phyloP scores from a whole-genome alignment of 2,329 filamentous ascomycete genomes.

The Xylariaceae sp. region DNA sequence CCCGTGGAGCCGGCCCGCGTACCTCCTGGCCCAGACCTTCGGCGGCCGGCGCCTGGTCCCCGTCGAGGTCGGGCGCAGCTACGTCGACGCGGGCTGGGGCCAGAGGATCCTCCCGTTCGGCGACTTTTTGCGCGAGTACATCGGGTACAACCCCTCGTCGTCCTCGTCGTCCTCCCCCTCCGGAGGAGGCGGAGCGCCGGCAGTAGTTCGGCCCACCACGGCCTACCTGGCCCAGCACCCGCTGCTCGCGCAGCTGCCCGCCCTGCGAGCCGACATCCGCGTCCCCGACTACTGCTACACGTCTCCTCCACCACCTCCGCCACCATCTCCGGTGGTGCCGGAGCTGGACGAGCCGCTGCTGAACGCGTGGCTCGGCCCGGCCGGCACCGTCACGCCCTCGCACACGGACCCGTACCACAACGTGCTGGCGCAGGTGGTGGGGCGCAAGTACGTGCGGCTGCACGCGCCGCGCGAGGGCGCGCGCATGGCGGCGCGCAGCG shows the following conservation, averaged over 20 bases:
- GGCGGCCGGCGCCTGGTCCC: conserved; percentile 74
- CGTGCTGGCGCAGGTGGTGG: conserved; percentile 80
- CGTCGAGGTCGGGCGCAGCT: conserved; percentile 78
- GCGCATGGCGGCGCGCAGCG: conserved; percentile 52
- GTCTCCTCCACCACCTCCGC: conserved; percentile 50
- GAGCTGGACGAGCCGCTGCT: conserved; percentile 55
- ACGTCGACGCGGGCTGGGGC: conserved; percentile 78
- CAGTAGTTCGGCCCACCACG: too few species aligned
- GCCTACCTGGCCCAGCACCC: conserved; percentile 92
- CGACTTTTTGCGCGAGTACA: conserved; percentile 58
- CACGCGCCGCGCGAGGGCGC: conserved; percentile 61
- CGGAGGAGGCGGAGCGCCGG: neutral
- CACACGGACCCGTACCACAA: conserved; percentile 96
- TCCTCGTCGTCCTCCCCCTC: neutral
- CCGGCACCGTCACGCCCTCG: conserved; percentile 80
- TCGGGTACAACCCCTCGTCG: conserved; percentile 31
- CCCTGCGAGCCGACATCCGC: conserved; percentile 64
- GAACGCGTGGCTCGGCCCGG: conserved; percentile 90
- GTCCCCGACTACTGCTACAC: conserved; percentile 83
- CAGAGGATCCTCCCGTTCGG: conserved; percentile 72
- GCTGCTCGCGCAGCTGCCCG: conserved; percentile 74
- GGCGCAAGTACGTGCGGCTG: conserved; percentile 83
- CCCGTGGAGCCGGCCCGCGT: conserved; percentile 66
- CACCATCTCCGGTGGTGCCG: conserved; percentile 27
- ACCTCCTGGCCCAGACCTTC: conserved; percentile 68